These are phyloP conservation scores for Xylariales sp. DNA, from an alignment of 2,329 filamentous ascomycete species.

Conservation along the genomic window DNA sequence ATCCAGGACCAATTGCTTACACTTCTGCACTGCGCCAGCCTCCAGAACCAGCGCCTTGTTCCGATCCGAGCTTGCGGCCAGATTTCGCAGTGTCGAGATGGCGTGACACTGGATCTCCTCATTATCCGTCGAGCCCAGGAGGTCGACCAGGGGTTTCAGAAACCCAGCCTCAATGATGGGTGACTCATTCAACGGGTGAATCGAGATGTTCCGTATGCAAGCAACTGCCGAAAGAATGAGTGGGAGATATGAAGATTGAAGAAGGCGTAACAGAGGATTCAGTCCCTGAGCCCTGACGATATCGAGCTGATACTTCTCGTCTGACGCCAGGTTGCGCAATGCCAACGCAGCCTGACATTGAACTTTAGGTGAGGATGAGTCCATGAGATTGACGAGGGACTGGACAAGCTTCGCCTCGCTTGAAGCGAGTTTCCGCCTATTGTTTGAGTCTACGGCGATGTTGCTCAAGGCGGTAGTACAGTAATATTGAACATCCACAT, in stretches of 20 bases:
- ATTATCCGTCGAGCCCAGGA: conserved; percentile 92
- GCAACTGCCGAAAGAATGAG: conserved; percentile 95
- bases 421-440: conserved; percentile 85
- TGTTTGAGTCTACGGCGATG: conserved; percentile 89
- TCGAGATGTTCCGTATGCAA: conserved; percentile 98
- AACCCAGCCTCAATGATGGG: conserved; percentile 98
- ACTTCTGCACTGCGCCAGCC: conserved; percentile 95
- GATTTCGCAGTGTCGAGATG: conserved; percentile 91
- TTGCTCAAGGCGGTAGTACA: conserved; percentile 98
- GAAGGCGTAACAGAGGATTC: conserved; percentile 75
- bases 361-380: conserved; percentile 93
- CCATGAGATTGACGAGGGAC: conserved; percentile 92
- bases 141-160: conserved; percentile 84
- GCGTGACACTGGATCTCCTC: conserved; percentile 99
- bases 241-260: conserved; percentile 93
- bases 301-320: conserved; percentile 97
- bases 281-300: conserved; percentile 89
- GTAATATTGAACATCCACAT: conserved; percentile 98
- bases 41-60: conserved; percentile 98
- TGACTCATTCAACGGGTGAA: conserved; percentile 95
- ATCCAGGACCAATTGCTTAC: conserved; percentile 91
- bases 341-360: conserved; percentile 96
- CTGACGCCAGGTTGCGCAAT: conserved; percentile 89
- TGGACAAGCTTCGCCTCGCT: conserved; percentile 89
- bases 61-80: conserved; percentile 92